Base-by-base conservation (phyloP, 345 rosid species). In the Excoecaria agallocha region DNA sequence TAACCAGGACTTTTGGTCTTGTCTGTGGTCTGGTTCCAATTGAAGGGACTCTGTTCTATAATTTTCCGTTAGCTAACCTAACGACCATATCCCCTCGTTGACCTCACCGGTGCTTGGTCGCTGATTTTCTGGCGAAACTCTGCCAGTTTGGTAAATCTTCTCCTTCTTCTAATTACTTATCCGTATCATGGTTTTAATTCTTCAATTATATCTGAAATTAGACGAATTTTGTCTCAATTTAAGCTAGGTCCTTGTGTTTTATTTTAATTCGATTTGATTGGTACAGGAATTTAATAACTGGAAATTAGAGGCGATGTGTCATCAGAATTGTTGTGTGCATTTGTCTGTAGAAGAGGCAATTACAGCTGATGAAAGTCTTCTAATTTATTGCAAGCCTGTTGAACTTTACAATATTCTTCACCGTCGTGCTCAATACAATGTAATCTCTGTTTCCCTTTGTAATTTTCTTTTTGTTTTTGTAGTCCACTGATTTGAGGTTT, bases 381-480 rank as follows among this genome's bases (percentile, higher is more conserved):
- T 78, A 19, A 73, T 78, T 7, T 78, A 78, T 68, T 78, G 81
- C 81, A 78, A 78, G 74, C 81, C 81, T 35, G 81, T 78, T 48
- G 81, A 78, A 46, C 81, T 78, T 45, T 78, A 78, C 65, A 78
- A 78, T 52, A 78, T 78, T 49, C 77, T 78, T 30, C 77, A 57
- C 74, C 55, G 57, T 61, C 81, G 81, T n/a, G 69, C 81, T 52
- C 74, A 58, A 25, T 52, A 41, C 65, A 78, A 74, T 46, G 81
- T 78, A 38, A n/a, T 68, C 17, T 41, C 17, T 67, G 4, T 39
- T 22, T n/a, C 6, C 6, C 35, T 51, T 41, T 41, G 8, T 25
- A 1, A 10, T 65, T 67, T 6, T 25, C 12, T 19, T 3, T 51
- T 68, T 16, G 39, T 30, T 38, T 62, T 35, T 62, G 25, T 37